Evolutionary conservation across 768 basidiomycete genomes (phyloP), one percentile per base, ranked within the genome.

Genomic region (Epithele typhae): DNA sequence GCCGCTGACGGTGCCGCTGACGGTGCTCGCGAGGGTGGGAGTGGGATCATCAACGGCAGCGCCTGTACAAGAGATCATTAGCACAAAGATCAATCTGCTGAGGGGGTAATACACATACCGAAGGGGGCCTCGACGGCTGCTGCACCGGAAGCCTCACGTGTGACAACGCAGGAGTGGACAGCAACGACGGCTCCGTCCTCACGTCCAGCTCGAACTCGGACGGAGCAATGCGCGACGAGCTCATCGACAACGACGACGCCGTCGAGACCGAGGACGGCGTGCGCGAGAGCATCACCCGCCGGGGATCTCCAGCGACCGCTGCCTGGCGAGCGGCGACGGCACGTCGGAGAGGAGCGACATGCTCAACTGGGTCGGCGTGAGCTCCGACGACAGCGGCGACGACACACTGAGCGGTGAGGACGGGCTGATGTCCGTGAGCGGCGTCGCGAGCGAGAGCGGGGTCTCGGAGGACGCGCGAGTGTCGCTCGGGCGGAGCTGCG

Each of bases 401-500:
- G 57, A 56, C 17, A 53, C 52, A 22, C 59, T 50, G 17, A 52
- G 45, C 10, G 63, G 57, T 12, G 61, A 56, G 35, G 50, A 44
- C 5, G 57, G 51, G 46, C 57, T 59, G 27, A 58, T 37, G 32
- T 68, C 69, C 10, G 68, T 61, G 27, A 69, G 50, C 5, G 63
- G 68, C 8, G 68, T 65, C 35, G 35, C 35, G 22, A 68, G 55
- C 42, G 18, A 19, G 18, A 62, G 60, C 32, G 59, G 59, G 3
- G 64, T 46, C 2, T 48, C 46, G 1, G 59, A 56, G 14, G 58
- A 58, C 48, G 50, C 49, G 15, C 52, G 48, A 7, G 63, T 59
- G 15, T 59, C 76, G 49, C 76, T 85, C 0, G 87, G 84, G 23
- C 83, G 70, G 58, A 89, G 67, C 60, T 84, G 72, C 0, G 87